Conservation (phyloP, 2,329 filamentous ascomycete species). For the Penicillium sp. region DNA sequence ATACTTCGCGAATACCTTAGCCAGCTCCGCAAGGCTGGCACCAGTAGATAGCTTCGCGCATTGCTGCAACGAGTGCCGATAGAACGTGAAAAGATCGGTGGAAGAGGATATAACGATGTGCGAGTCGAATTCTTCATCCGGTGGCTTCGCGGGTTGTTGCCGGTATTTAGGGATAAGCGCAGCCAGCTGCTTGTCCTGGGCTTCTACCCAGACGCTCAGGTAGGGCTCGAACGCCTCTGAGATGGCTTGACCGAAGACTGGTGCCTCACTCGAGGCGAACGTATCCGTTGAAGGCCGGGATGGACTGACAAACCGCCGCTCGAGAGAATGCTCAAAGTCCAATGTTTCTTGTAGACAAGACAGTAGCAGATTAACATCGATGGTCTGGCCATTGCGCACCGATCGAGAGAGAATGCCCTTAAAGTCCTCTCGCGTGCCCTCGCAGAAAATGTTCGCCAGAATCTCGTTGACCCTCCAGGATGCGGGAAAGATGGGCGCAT, state of each 20-base stretch:
- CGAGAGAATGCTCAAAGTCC: slow-evolving; percentile 88
- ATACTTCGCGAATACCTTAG: slow-evolving; percentile 79
- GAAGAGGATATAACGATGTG: slow-evolving; percentile 86
- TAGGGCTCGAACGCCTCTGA: slow-evolving; percentile 97
- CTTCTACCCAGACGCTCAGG: slow-evolving; percentile 91
- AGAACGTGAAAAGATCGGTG: slow-evolving; percentile 95
- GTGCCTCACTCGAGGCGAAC: slow-evolving; percentile 65
- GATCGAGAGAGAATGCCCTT: slow-evolving; percentile 83
- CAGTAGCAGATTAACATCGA: slow-evolving; percentile 82
- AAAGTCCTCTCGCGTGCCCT: slow-evolving; percentile 90
- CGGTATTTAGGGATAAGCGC: slow-evolving; percentile 80
- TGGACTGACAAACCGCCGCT: slow-evolving; percentile 64
- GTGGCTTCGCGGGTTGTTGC: slow-evolving; percentile 65
- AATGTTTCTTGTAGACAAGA: slow-evolving; percentile 89
- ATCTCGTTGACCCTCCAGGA: slow-evolving; percentile 86
- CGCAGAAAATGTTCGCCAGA: slow-evolving; percentile 83
- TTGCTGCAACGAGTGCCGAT: slow-evolving; percentile 82
- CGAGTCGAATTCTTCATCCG: slow-evolving; percentile 83
- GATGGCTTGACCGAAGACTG: slow-evolving; percentile 79
- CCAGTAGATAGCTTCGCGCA: slow-evolving; percentile 93
- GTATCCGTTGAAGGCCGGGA: slow-evolving; percentile 81
- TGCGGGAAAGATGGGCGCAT: slow-evolving; percentile 74
- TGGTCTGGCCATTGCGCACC: slow-evolving; percentile 68
- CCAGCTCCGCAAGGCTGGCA: slow-evolving; percentile 73
- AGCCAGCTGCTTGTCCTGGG: slow-evolving; percentile 80